Conservation (phyloP, 108 stramenopile species). For the Skeletonema grethae region DNA sequence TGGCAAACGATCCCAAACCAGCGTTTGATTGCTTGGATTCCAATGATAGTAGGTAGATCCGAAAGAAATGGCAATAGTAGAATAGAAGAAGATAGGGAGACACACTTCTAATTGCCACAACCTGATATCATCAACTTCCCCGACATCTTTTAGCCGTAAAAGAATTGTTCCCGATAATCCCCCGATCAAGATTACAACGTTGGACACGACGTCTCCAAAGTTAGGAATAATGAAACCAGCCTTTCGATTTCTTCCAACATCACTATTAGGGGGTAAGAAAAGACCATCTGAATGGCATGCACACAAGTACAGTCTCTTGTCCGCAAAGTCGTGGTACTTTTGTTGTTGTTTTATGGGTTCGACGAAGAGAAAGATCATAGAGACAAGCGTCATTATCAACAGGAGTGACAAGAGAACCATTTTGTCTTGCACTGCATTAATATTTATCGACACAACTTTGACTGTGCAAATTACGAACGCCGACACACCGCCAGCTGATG, state of each 20-base stretch:
- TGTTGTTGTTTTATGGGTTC: slow-evolving; percentile 21
- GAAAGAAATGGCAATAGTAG: slow-evolving; percentile 22
- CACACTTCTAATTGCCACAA: slow-evolving; percentile 17
- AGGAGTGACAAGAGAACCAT: not conserved
- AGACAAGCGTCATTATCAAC: not conserved
- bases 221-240: slow-evolving; percentile 18
- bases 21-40: slow-evolving; percentile 24
- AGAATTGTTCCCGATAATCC: slow-evolving; percentile 21
- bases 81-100: slow-evolving; percentile 30
- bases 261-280: slow-evolving; percentile 15
- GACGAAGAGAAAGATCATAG: slow-evolving; percentile 23
- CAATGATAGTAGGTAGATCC: slow-evolving; percentile 42
- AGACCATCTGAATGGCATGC: slow-evolving; percentile 1
- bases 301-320: slow-evolving; percentile 19
- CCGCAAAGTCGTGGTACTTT: slow-evolving; percentile 27
- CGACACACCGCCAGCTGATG: not conserved
- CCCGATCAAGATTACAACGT: slow-evolving; percentile 19
- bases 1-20: slow-evolving; percentile 42
- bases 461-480: not conserved
- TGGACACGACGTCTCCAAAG: slow-evolving; percentile 23
- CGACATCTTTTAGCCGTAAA: not conserved
- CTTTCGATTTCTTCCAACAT: not conserved
- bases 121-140: not conserved
- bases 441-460: not conserved
- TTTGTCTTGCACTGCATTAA: not conserved